Evolutionary conservation across 306 rosid genomes (phyloP), one percentile per base, ranked within the genome.

Genomic region (Medicago lupulina): DNA sequence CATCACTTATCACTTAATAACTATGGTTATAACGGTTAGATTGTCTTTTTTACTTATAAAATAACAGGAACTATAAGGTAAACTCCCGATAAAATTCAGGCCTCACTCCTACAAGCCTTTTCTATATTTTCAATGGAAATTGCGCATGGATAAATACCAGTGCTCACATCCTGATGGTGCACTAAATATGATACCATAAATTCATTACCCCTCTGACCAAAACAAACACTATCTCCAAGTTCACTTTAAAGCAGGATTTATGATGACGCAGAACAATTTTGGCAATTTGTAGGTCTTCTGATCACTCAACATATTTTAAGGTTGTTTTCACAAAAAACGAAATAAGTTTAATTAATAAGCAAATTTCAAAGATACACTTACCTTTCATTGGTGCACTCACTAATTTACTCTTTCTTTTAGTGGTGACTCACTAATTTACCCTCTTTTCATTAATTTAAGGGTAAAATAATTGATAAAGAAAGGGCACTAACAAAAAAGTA

Each of bases 101-200:
- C 58, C 70, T 36, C 68, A 41, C 34, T 47, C 38, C 51, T 21
- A 65, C 41, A 62, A 70, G 75, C 71, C 75, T 55, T 16, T 61
- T 79, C 46, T 31, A 34, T 15, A 21, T 73, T 73, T 61, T 38
- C 39, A 41, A 34, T 43, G 41, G 34, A 74, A 54, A 63, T 21
- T 11, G 34, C 50, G 31, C 47, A 71, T 34, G 65, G 46, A 38
- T 40, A 63, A 46, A 54, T 41, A 62, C 46, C 36, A 59, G 18
- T 6, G 11, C 18, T 47, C 25, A 51, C 5, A 47, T 39, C 46
- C 57, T 50, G 25, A 31, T 67, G 46, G 39, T 17, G 69, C 17
- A 50, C 49, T 57, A 17, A 54, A 34, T 53, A 54, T 28, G 34
- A 39, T 39, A 40, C 41, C 31, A 63, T 63, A 65, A 19, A 34